Conservation (phyloP, 352 stramenopile genomes). For the Phytophthora palmivora region DNA sequence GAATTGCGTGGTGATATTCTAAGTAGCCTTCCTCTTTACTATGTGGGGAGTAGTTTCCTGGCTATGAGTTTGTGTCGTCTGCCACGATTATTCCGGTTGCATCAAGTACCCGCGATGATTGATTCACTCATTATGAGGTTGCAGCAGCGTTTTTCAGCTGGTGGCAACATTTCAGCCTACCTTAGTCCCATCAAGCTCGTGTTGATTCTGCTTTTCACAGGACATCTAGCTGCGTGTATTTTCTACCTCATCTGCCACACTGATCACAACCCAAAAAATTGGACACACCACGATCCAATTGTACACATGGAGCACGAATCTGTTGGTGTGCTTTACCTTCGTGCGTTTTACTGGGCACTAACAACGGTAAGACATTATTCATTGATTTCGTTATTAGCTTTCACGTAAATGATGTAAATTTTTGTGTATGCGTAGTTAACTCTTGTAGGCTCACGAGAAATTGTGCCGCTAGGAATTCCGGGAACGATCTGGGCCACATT, state of each 20-base stretch:
- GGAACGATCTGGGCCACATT: conserved; percentile 72
- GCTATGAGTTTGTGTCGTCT: conserved; percentile 65
- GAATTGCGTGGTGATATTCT: conserved; percentile 52
- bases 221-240: conserved; percentile 67
- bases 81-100: conserved; percentile 56
- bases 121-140: conserved; percentile 74
- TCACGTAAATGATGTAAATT: no score
- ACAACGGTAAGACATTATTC: conserved; percentile 49
- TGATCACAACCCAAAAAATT: conserved; percentile 66
- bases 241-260: conserved; percentile 79
- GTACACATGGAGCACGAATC: conserved; percentile 69
- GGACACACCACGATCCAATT: conserved; percentile 78
- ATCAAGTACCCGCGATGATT: conserved; percentile 47
- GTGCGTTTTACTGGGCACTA: conserved; percentile 80
- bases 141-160: conserved; percentile 65
- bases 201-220: conserved; percentile 65
- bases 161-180: conserved; percentile 69
- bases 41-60: conserved; percentile 62
- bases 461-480: conserved; percentile 63
- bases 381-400: no score
- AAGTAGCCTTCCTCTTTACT: conserved; percentile 70
- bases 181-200: conserved; percentile 72
- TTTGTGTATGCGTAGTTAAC: conserved; percentile 46
- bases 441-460: conserved; percentile 71
- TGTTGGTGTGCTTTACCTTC: conserved; percentile 62